Evolutionary conservation across 495 filamentous ascomycete genomes (phyloP).

Genomic region (Polyplosphaeria fusca): DNA sequence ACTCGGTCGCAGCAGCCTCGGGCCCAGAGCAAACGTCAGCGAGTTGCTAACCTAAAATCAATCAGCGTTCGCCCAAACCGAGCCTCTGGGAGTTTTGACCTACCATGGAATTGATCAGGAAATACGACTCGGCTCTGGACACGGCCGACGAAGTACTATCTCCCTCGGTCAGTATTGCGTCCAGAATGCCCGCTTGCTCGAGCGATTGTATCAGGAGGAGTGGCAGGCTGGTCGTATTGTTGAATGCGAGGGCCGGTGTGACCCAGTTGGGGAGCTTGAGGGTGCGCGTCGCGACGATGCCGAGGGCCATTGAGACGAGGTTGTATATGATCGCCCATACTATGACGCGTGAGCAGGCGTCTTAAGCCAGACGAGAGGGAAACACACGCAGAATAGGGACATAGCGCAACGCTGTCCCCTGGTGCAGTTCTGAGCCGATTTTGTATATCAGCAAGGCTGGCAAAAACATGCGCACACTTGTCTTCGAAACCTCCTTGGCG

Average conservation of each 20-base stretch:
- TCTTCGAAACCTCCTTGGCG: constrained; percentile 61
- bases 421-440: constrained; percentile 62
- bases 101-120: constrained; percentile 63
- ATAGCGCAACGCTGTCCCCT: constrained; percentile 56
- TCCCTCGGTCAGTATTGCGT: constrained; percentile 48
- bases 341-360: constrained; percentile 21
- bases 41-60: constrained; percentile 62
- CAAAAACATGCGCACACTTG: constrained; percentile 67
- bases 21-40: constrained; percentile 64
- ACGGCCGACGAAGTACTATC: constrained; percentile 53
- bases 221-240: constrained; percentile 72
- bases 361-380: neutral
- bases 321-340: constrained; percentile 61
- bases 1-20: constrained; percentile 53
- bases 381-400: constrained; percentile 46
- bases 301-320: constrained; percentile 53
- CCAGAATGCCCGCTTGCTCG: constrained; percentile 61
- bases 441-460: constrained; percentile 68
- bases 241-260: constrained; percentile 66
- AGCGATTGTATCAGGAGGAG: constrained; percentile 65
- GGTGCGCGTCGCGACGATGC: constrained; percentile 43
- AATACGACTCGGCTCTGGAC: constrained; percentile 66
- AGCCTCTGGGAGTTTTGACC: too few species aligned
- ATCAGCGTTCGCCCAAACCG: too few species aligned
- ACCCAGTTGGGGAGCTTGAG: constrained; percentile 64